Base-by-base conservation (phyloP, 768 basidiomycete species). In the Panaeolus cyanescens region DNA sequence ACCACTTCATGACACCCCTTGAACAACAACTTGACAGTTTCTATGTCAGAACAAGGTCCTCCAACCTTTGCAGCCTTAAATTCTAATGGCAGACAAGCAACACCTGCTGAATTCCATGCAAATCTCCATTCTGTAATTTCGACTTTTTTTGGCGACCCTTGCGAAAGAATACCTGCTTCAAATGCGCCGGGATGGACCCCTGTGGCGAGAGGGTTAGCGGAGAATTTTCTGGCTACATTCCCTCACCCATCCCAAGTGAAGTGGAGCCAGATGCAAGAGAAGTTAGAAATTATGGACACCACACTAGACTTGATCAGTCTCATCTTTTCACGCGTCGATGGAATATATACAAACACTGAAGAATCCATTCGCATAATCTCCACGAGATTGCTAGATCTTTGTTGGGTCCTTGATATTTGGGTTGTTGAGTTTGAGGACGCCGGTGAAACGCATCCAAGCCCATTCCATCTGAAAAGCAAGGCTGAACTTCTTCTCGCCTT, bases 371-470 rank as follows among this genome's bases (percentile, higher is more conserved):
- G 79, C 64, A 83, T 78, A 58, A 62, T 87, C 4, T 80, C 88
- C 59, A 72, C 76, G 25, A 77, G 81, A 36, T 68, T 91, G 40
- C 67, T 89, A 10, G 79, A 80, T 36, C 77, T 91, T 31, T 85
- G 83, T 67, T 70, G 78, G 56, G 79, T 80, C 1, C 75, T 90
- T 33, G 88, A 89, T 62, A 70, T 80, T 32, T 92, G 90, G 86
- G 69, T 80, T 32, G 83, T 84, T 55, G 76, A 75, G n/a, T 75
- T 77, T 40, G 74, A 76, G 20, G 64, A 71, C n/a, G 66, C 62
- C 22, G 71, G 79, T 54, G 77, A 76, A 20, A 80, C 70, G 15
- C 69, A 80, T 42, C 72, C 77, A 28, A 75, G 79, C 12, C 89
- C 91, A 0, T 69, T 68, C 4, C 71, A 75, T 2, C 70, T 92